Base-by-base conservation (phyloP, 176 grass and related monocot species). In the Chloris gayana region DNA sequence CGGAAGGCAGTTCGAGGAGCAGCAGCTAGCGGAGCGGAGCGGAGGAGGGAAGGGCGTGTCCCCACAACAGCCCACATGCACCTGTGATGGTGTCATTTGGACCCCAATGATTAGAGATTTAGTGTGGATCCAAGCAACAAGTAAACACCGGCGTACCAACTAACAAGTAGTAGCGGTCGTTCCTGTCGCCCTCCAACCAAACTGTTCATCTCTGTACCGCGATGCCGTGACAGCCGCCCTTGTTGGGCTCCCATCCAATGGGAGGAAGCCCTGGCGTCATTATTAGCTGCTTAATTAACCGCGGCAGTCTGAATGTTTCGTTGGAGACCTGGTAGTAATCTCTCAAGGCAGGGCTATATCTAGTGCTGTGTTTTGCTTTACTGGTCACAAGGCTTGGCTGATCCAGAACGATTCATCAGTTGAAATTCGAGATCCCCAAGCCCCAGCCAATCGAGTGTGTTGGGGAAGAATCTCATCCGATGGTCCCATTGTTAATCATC, bases 21-120 rank as follows among this genome's bases (percentile, higher is more conserved):
- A n/a, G 74, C 19, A 78, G 21, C n/a, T n/a, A n/a, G n/a, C n/a
- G n/a, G n/a, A n/a, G n/a, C n/a, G n/a, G n/a, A n/a, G n/a, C n/a
- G n/a, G n/a, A n/a, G 42, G 41, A 10, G 46, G 24, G 74, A 33
- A 24, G 18, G 60, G 68, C 41, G n/a, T 82, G 77, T 89, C 83
- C 82, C 78, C 82, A 89, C 78, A 77, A 63, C n/a, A 77, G 37
- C 24, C 87, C 77, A 83, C 74, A 82, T 74, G 79, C 73, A 69
- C 15, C 51, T 86, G 73, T 78, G 78, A 89, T 86, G 88, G 67
- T 79, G 79, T 86, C 88, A 86, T 90, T 86, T 90, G 88, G 88
- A 79, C 57, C 61, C 50, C 50, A 86, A 86, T 86, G 59, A 86
- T 82, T 89, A 69, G 79, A 82, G 73, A 86, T 73, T 86, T 67